These are phyloP conservation scores for maize (Zea mays) DNA, from an alignment of 176 grass and related monocot genomes.

Conservation along the genomic window DNA sequence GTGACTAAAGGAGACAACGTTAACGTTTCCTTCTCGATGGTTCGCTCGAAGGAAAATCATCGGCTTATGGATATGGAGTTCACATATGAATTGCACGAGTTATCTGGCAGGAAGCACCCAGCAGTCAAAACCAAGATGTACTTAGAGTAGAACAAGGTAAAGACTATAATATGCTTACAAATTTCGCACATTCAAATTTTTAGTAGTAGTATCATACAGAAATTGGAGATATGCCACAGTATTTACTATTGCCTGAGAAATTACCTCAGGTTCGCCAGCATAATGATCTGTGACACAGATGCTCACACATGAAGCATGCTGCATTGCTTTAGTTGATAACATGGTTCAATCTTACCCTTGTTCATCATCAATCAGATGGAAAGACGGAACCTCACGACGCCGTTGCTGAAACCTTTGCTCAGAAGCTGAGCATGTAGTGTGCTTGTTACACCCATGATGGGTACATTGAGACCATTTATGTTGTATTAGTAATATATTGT, in stretches of 20 bases:
- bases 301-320: background rate
- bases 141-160: constrained; percentile 70
- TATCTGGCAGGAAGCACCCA: constrained; percentile 66
- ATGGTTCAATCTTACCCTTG: background rate
- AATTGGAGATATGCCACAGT: background rate
- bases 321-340: background rate
- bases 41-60: constrained; percentile 89
- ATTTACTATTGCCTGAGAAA: background rate
- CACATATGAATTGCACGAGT: constrained; percentile 69
- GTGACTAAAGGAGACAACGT: constrained; percentile 76
- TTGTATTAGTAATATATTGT: no score
- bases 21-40: constrained; percentile 78
- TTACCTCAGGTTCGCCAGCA: background rate
- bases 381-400: background rate
- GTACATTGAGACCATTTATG: no score
- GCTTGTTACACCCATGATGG: no score
- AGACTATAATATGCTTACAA: background rate
- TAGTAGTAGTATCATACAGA: background rate
- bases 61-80: constrained; percentile 91
- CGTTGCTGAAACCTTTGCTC: no score
- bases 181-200: background rate
- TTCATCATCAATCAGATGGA: background rate
- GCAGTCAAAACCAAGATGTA: constrained; percentile 61
- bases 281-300: background rate
- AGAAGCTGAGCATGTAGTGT: no score